Percentiles rank a stretch among this genome's conserved stretches.
These are phyloP conservation scores for Tylopilus sp. DNA, from an alignment of 1,284 basidiomycete species.

Conservation along the genomic window DNA sequence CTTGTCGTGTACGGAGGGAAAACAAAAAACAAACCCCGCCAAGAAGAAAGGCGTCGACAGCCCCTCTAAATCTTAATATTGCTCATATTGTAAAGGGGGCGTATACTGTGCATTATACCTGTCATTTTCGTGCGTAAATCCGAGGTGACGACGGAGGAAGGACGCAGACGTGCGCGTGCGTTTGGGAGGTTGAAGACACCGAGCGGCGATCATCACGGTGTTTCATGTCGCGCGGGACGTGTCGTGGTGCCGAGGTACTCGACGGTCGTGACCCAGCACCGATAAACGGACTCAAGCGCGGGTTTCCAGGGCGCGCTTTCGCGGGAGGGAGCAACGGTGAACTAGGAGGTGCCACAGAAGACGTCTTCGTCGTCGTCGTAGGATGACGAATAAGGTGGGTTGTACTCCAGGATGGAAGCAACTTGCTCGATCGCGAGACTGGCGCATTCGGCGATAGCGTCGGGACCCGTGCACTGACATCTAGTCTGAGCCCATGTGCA, in stretches of 20 bases:
- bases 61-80: too few relatives aligned
- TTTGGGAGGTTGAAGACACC: not conserved
- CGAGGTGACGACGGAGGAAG: not conserved
- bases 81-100: not conserved
- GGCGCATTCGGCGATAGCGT: constrained; percentile 13
- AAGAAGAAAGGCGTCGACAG: too few relatives aligned
- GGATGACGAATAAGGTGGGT: not conserved
- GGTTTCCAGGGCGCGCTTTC: constrained; percentile 1
- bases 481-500: constrained; percentile 1
- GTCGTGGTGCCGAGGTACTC: constrained; percentile 1
- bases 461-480: not conserved
- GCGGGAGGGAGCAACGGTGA: not conserved
- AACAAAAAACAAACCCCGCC: too few relatives aligned
- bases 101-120: not conserved
- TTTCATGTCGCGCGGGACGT: not conserved
- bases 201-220: constrained; percentile 6
- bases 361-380: not conserved
- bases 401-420: constrained; percentile 16
- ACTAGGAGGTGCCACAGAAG: not conserved
- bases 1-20: too few relatives aligned
- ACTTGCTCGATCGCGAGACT: constrained; percentile 5
- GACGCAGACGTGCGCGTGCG: not conserved
- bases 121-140: not conserved
- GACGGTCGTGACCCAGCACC: not conserved
- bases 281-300: not conserved